Conservation (phyloP, 2,329 filamentous ascomycete species). For the Cadophora luteo-olivacea region DNA sequence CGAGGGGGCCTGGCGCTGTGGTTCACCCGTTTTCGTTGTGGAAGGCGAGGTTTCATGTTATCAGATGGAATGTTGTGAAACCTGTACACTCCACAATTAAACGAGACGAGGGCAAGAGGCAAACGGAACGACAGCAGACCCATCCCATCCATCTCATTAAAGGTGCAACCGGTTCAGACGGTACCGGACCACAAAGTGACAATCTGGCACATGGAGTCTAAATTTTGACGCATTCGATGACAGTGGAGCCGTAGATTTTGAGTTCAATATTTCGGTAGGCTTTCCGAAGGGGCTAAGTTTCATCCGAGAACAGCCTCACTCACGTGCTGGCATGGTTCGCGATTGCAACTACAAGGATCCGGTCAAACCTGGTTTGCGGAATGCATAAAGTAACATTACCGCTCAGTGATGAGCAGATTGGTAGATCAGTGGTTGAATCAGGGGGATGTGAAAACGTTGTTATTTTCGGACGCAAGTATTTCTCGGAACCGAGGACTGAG, state of each 20-base stretch:
- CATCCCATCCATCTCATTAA: conserved; percentile 2
- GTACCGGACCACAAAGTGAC: background rate
- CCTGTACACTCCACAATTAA: conserved; percentile 14
- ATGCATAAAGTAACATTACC: background rate
- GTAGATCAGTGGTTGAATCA: background rate
- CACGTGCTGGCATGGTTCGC: background rate
- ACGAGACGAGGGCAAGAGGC: background rate
- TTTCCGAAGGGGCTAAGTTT: background rate
- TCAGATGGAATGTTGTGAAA: conserved; percentile 24
- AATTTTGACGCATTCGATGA: background rate
- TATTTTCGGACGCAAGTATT: background rate
- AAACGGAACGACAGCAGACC: conserved; percentile 2
- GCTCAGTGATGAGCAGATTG: conserved; percentile 1
- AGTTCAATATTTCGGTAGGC: background rate
- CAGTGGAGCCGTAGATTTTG: background rate
- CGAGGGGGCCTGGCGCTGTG: background rate
- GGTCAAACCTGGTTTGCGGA: conserved; percentile 6
- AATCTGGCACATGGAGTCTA: background rate
- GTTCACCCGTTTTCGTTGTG: background rate
- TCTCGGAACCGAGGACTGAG: background rate
- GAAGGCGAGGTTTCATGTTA: conserved; percentile 19
- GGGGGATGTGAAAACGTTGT: background rate
- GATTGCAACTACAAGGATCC: background rate
- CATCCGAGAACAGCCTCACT: background rate
- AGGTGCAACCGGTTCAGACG: conserved; percentile 8